Conservation (phyloP, 2,329 filamentous ascomycete species). For the Trichoderma sp. region DNA sequence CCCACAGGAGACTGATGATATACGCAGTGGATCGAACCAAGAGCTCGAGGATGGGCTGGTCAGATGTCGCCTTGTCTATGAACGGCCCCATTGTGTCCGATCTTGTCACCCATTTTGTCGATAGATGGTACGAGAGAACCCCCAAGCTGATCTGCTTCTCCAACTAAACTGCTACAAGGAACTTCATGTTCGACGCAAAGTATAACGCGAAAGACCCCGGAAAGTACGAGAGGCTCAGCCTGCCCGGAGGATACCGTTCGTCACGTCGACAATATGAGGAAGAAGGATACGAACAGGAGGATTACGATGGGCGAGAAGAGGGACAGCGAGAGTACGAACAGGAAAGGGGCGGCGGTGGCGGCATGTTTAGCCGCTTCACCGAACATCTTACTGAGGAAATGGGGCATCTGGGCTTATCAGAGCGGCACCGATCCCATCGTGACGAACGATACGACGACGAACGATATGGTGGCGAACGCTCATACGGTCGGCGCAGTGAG, state of each 20-base stretch:
- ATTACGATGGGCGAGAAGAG: conserved; percentile 5
- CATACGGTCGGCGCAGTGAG: conserved; percentile 23
- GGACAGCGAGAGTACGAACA: not conserved
- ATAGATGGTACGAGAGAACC: conserved; percentile 64
- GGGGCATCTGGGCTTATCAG: conserved; percentile 16
- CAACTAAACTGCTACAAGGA: conserved; percentile 48
- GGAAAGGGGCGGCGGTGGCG: not conserved
- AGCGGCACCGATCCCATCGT: conserved; percentile 1
- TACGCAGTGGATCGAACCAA: conserved; percentile 69
- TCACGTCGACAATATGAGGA: conserved; percentile 20
- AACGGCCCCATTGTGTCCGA: conserved; percentile 74
- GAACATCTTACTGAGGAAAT: conserved; percentile 15
- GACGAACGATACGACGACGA: conserved; percentile 5
- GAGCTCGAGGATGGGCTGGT: conserved; percentile 89
- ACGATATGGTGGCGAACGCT: conserved; percentile 12
- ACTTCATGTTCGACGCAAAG: conserved; percentile 84
- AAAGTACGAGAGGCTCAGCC: conserved; percentile 52
- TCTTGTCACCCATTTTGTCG: conserved; percentile 75
- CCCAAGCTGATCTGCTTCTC: not conserved
- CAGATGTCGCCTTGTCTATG: conserved; percentile 78
- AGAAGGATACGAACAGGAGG: not conserved
- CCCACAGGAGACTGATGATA: not conserved
- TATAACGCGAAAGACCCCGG: conserved; percentile 60
- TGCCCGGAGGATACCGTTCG: conserved; percentile 37
- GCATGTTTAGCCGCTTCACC: conserved; percentile 15